Base-by-base conservation (phyloP, 352 stramenopile species). In the Phytophthora aleatoria region DNA sequence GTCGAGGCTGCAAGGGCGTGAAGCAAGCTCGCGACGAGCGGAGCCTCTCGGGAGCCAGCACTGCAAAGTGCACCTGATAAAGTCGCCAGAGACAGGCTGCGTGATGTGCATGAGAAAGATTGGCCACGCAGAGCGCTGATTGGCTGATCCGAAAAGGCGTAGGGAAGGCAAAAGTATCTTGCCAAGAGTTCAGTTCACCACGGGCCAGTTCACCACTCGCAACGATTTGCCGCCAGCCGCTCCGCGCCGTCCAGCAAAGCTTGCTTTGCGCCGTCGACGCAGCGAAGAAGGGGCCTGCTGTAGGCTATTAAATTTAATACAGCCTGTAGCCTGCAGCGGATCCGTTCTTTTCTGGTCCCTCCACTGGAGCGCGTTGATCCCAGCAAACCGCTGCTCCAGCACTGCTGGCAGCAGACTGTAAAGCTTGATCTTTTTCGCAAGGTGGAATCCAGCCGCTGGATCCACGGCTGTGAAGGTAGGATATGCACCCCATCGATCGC, bases 111-210 rank as follows among this genome's bases (percentile, higher is more conserved):
- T 49, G 51, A 57, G 47, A 62, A 65, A 72, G 50, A 62, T 65
- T 67, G 36, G 44, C 36, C 26, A 11, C 13, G 3, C 31, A 7
- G 42, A 10, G 1, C n/a, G 42, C 50, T 56, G 61, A 67, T 71
- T 70, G 61, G 62, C 56, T 48, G 47, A 27, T 20, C 11, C 51
- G 61, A 74, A 74, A 64, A 58, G 67, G 27, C 62, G 67, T 53
- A 50, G 48, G 26, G 42, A 55, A 64, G 51, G 49, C 38, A 68
- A 71, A 71, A 68, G 61, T 71, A 74, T 74, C 67, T 69, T 71
- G 38, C 41, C 26, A 60, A 61, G 50, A 64, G 50, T 74, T 63
- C 54, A 73, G 65, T 52, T 61, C 28, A 39, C 35, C 47, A 35
- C 9, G 36, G 45, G 35, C 55, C 55, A 63, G 55, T 56, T 54